Conservation (phyloP, 208 protist genomes). For the Acanthamoeba sp. region DNA sequence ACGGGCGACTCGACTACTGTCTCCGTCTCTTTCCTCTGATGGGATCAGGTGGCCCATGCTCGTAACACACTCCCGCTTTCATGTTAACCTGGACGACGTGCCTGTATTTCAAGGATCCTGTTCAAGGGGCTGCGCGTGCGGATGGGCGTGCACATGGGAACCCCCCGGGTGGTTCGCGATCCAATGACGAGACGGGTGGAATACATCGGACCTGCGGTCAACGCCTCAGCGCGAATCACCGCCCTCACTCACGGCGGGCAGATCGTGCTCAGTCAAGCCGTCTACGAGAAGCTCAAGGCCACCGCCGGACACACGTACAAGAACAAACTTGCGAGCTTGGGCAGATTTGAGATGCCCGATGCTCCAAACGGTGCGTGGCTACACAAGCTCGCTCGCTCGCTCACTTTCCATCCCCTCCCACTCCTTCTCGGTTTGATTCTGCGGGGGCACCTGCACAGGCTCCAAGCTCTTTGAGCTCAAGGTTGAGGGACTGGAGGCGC, state of each 20-base stretch:
- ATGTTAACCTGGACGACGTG: background rate
- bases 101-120: background rate
- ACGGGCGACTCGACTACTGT: background rate
- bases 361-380: background rate
- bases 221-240: background rate
- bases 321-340: background rate
- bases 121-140: constrained; percentile 4
- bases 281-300: background rate
- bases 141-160: background rate
- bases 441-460: no score
- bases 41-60: no score
- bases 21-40: no score
- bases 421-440: background rate
- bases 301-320: background rate
- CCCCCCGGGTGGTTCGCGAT: background rate
- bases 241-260: constrained; percentile 5
- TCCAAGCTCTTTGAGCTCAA: constrained; percentile 55
- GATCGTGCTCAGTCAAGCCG: background rate
- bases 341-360: background rate
- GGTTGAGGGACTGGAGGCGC: background rate
- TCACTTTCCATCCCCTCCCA: background rate
- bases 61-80: no score
- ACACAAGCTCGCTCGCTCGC: background rate
- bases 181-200: background rate
- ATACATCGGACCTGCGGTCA: constrained; percentile 25